Evolutionary conservation across 73 alveolate genomes (phyloP).

Genomic region (Durusdinium trenchii): DNA sequence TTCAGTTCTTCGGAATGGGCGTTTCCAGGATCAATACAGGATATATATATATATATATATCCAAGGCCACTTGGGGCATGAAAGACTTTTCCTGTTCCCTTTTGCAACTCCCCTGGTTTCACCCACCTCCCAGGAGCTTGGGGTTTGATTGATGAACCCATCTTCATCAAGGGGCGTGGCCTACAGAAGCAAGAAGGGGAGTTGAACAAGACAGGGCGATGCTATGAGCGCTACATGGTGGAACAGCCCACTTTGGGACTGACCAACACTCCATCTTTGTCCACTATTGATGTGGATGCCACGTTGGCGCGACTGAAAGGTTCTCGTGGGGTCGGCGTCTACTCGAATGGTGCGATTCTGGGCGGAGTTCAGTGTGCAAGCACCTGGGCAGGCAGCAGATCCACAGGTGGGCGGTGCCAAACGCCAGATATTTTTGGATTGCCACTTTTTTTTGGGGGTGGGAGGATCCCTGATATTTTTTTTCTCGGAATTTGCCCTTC

Average conservation of each 20-base stretch:
- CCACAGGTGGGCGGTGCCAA: too few species aligned
- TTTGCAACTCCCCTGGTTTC: neutral
- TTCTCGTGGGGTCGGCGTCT: neutral
- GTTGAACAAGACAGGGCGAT: neutral
- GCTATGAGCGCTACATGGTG: conserved; percentile 2
- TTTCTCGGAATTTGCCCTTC: too few species aligned
- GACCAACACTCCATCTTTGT: neutral
- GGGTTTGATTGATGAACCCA: neutral
- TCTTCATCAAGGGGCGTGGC: neutral
- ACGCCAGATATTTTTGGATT: too few species aligned
- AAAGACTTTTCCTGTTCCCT: too few species aligned
- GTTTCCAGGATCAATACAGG: too few species aligned
- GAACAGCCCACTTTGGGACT: neutral
- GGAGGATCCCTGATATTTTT: too few species aligned
- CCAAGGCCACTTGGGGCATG: neutral
- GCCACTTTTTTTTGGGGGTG: too few species aligned
- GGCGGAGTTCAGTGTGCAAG: neutral
- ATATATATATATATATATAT: too few species aligned
- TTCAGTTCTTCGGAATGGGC: neutral
- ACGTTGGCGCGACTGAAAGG: neutral
- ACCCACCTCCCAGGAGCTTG: neutral
- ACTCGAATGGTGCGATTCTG: neutral
- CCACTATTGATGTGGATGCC: neutral
- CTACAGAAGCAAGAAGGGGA: neutral
- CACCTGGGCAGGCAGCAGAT: too few species aligned